phyloP scores from a whole-genome alignment of 805 yeast genomes.

The Metschnikowia continentalis region DNA sequence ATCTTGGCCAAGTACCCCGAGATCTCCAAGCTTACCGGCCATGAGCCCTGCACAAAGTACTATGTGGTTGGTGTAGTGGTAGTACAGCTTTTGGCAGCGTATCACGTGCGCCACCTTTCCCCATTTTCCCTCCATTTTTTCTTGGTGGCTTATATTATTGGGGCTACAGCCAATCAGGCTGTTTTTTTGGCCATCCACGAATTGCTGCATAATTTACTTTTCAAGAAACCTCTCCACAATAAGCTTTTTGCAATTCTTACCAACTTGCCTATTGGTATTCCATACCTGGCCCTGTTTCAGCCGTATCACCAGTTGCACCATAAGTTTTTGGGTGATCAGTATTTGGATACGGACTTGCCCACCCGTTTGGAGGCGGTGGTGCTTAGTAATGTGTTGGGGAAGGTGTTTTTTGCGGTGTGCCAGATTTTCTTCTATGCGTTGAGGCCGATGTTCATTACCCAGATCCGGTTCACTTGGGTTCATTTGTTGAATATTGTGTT shows the following conservation, averaged over 20 bases:
- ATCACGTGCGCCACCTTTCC: constrained; percentile 51
- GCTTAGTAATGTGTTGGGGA: constrained; percentile 74
- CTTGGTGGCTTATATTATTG: constrained; percentile 66
- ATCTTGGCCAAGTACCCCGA: constrained; percentile 76
- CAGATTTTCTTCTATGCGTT: constrained; percentile 87
- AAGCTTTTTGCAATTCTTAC: constrained; percentile 72
- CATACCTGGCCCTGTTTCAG: constrained; percentile 82
- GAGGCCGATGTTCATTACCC: constrained; percentile 83
- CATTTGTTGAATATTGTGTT: constrained; percentile 65
- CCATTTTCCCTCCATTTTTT: constrained; percentile 54
- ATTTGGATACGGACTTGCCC: constrained; percentile 84
- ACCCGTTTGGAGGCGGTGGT: constrained; percentile 72
- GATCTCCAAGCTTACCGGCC: constrained; percentile 75
- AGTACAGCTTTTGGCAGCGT: constrained; percentile 66
- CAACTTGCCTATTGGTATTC: constrained; percentile 85
- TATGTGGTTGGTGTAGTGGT: constrained; percentile 60
- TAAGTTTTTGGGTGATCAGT: constrained; percentile 81
- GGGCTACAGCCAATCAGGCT: constrained; percentile 85
- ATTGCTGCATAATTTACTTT: constrained; percentile 77
- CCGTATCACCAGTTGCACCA: constrained; percentile 93
- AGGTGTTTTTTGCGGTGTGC: constrained; percentile 85
- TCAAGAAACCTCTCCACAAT: constrained; percentile 73
- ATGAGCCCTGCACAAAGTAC: constrained; percentile 82
- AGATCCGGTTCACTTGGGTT: constrained; percentile 65
- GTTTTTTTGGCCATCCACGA: constrained; percentile 86